Base-by-base conservation (phyloP, 2,329 filamentous ascomycete species). In the Ophiosphaerella herpotricha region DNA sequence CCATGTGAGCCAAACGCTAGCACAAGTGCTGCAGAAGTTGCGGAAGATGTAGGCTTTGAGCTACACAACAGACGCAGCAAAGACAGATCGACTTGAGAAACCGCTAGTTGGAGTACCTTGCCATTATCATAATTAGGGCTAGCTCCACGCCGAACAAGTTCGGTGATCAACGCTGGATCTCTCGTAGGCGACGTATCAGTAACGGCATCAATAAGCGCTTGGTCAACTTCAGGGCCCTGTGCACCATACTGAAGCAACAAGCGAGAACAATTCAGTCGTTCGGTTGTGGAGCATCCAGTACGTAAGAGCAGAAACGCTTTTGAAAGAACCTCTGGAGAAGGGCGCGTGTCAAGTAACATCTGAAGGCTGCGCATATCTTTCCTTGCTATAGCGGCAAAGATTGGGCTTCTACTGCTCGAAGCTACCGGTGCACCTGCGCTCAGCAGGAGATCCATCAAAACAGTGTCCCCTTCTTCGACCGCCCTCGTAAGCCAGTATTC, bases 371-470 rank as follows among this genome's bases (percentile, higher is more conserved):
- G 52, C 7, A 53, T 41, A 16, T 71, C 67, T 40, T 62, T 66
- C 14, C 57, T 57, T 13, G 50, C 44, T 11, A 69, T 50, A 11
- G 66, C 67, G 35, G 53, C 52, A 13, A 63, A 57, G 2, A 70
- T 46, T 18, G 66, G 58, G 24, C 49, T 49, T 14, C 54, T 49
- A 21, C 61, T 51, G 4, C 51, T 56, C 11, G 61, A 56, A 7
- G 56, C 57, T 13, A 70, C 52, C 8, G 64, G 53, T 5, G 60
- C 58, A 12, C 67, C 66, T 16, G 65, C 62, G 21, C 56, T 54
- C 7, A 73, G 56, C 37, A 73, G 50, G 8, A 71, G 46, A 31
- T 67, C 64, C 35, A 67, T 52, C 32, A 72, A 41, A n/a, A 48
- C 29, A 3, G 52, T 42, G 31, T 73, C 69, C 24, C 58, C 56